Evolutionary conservation across 2,329 filamentous ascomycete genomes (phyloP).

Genomic region (Monosporascus sp.): DNA sequence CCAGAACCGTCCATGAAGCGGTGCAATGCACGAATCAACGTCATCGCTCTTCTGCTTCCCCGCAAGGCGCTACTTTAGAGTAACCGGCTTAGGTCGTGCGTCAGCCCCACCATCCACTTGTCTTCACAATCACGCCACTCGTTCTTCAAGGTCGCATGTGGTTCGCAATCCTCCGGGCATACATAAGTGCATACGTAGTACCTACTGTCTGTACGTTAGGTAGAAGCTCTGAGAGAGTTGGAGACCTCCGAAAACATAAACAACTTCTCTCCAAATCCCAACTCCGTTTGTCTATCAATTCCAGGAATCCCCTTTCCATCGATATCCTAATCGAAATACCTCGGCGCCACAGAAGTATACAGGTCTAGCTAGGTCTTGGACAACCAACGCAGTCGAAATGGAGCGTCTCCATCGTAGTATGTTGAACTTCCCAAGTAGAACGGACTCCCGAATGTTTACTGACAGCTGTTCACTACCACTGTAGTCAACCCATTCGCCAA

Average conservation of each 20-base stretch:
- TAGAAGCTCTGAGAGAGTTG: too few species aligned
- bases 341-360: too few species aligned
- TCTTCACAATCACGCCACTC: background rate
- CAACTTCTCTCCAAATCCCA: too few species aligned
- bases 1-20: background rate
- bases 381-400: constrained; percentile 13
- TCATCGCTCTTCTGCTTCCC: background rate
- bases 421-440: constrained; percentile 1
- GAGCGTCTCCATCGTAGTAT: constrained; percentile 25
- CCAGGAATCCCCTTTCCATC: too few species aligned
- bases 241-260: too few species aligned
- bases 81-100: background rate
- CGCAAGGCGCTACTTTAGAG: background rate
- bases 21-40: background rate
- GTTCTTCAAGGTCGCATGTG: too few species aligned
- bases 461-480: background rate
- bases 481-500: constrained; percentile 71
- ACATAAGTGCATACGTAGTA: too few species aligned
- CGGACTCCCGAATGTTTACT: background rate
- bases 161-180: too few species aligned
- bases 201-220: too few species aligned
- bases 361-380: background rate
- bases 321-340: too few species aligned
- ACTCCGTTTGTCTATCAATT: too few species aligned
- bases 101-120: background rate